A percentile compares a stretch with the other conserved stretches of the same genome.
phyloP scores from a whole-genome alignment of 148 eudicot genomes.

The Cornus florida region DNA sequence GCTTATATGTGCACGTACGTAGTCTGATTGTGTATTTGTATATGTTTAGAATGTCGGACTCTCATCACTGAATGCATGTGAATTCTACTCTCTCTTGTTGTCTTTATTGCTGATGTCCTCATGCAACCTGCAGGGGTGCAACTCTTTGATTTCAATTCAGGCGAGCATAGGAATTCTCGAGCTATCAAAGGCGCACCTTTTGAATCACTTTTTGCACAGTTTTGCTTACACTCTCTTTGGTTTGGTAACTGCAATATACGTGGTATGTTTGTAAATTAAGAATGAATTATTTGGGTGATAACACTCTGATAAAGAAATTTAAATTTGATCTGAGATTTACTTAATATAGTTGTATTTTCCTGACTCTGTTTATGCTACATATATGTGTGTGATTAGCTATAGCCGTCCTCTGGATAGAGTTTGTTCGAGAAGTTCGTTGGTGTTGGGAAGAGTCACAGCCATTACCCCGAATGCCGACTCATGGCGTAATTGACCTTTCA shows the following conservation, averaged over 20 bases:
- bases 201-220: constrained; percentile 82
- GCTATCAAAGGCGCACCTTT: constrained; percentile 86
- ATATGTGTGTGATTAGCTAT: constrained; percentile 57
- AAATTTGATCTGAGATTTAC: background rate
- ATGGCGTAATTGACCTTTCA: constrained; percentile 69
- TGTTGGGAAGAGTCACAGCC: constrained; percentile 98
- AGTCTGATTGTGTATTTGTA: background rate
- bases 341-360: background rate
- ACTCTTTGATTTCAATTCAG: constrained; percentile 35
- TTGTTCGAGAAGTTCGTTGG: constrained; percentile 97
- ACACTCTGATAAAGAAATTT: background rate
- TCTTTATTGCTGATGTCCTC: background rate
- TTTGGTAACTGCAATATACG: constrained; percentile 94
- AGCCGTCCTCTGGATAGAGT: constrained; percentile 94
- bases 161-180: constrained; percentile 64
- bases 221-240: constrained; percentile 91
- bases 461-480: constrained; percentile 69
- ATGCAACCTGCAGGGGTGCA: constrained; percentile 41
- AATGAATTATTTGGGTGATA: constrained; percentile 7
- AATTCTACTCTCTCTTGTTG: background rate
- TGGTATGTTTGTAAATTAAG: constrained; percentile 43
- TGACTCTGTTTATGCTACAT: constrained; percentile 6
- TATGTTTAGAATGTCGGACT: background rate
- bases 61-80: background rate
- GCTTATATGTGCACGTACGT: no score